A percentile compares a stretch with the other conserved stretches of the same genome.
Conservation (phyloP, 441 rosid species). For the Erodium texanum region DNA sequence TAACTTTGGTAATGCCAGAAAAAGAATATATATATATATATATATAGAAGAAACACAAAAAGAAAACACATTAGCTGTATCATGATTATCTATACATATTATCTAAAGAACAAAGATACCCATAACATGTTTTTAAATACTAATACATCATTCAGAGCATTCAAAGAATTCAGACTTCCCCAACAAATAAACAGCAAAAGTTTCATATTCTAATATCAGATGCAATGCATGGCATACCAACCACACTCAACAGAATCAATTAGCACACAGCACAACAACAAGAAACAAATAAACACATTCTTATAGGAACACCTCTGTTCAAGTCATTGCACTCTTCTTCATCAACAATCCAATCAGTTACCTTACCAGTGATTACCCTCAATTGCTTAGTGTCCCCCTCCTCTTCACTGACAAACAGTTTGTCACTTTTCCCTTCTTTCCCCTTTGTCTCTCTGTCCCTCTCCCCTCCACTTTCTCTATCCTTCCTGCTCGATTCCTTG, state of each 20-base stretch:
- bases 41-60: too few relatives aligned
- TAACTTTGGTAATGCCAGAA: too few relatives aligned
- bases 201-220: not conserved
- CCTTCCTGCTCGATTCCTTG: slow-evolving; percentile 63
- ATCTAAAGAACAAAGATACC: not conserved
- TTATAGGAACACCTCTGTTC: not conserved
- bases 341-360: slow-evolving; percentile 20
- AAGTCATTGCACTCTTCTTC: not conserved
- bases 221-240: not conserved
- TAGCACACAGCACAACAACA: not conserved
- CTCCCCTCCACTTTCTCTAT: slow-evolving; percentile 40
- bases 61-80: too few relatives aligned
- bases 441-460: slow-evolving; percentile 31
- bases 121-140: not conserved
- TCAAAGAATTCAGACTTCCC: not conserved
- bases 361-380: slow-evolving; percentile 65
- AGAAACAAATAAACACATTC: not conserved
- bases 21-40: too few relatives aligned
- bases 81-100: too few relatives aligned
- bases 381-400: slow-evolving; percentile 38
- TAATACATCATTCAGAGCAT: not conserved
- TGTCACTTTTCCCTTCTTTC: slow-evolving; percentile 55
- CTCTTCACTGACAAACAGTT: slow-evolving; percentile 30
- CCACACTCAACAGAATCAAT: not conserved
- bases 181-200: not conserved